Conservation (phyloP, 352 stramenopile genomes). For the Phytophthora aleatoria region DNA sequence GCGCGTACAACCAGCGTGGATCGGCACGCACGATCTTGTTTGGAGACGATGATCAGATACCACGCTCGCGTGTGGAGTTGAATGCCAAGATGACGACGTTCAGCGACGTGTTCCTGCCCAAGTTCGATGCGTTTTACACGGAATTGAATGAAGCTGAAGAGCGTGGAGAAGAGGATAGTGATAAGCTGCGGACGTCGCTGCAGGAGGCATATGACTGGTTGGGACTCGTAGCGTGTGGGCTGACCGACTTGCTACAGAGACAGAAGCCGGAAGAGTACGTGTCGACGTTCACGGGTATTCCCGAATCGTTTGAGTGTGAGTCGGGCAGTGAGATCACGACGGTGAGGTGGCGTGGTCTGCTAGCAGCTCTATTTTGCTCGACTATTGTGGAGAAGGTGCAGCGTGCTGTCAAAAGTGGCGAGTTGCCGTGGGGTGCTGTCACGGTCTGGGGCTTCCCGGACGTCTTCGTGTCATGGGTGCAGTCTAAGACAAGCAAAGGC, state of each 20-base stretch:
- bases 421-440: constrained; percentile 71
- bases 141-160: constrained; percentile 17
- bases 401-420: constrained; percentile 46
- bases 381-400: constrained; percentile 58
- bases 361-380: constrained; percentile 60
- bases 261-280: constrained; percentile 74
- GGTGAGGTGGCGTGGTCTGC: constrained; percentile 79
- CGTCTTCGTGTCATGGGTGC: constrained; percentile 69
- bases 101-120: constrained; percentile 56
- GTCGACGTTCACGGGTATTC: constrained; percentile 63
- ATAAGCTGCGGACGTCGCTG: constrained; percentile 42
- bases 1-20: constrained; percentile 71
- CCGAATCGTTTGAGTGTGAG: constrained; percentile 47
- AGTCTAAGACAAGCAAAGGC: constrained; percentile 38
- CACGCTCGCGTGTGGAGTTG: constrained; percentile 67
- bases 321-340: constrained; percentile 43
- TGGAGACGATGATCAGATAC: constrained; percentile 63
- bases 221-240: constrained; percentile 64
- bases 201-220: constrained; percentile 79
- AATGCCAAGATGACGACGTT: constrained; percentile 51
- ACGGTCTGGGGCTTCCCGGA: constrained; percentile 85
- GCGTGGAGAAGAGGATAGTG: constrained; percentile 13
- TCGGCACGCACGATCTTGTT: constrained; percentile 70
- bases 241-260: constrained; percentile 60
- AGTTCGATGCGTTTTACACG: constrained; percentile 51